Conservation (phyloP, 768 basidiomycete genomes). For the Mycena maculata region DNA sequence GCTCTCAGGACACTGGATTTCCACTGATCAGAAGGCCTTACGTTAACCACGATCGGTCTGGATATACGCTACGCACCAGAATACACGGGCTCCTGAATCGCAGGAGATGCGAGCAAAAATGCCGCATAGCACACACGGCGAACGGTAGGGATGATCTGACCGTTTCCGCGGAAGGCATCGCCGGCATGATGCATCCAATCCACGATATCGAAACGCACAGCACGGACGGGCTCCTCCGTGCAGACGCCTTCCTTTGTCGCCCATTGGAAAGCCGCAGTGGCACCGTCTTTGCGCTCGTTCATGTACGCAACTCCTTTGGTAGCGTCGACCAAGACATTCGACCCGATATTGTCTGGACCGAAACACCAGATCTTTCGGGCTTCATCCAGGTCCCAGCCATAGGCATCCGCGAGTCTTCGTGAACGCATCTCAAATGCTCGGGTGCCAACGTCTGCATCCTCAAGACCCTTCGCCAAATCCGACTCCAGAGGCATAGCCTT, state of each 20-base stretch:
- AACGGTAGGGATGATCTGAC: conserved; percentile 96
- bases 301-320: conserved; percentile 99
- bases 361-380: conserved; percentile 99
- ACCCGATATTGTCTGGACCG: conserved; percentile 96
- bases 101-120: conserved; percentile 89
- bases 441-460: conserved; percentile 81
- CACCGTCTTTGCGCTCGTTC: conserved; percentile 99
- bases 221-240: conserved; percentile 98
- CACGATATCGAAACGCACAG: conserved; percentile 93
- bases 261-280: conserved; percentile 99
- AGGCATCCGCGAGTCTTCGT: conserved; percentile 94
- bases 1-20: conserved; percentile 97
- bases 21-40: conserved; percentile 69
- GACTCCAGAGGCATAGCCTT: conserved; percentile 95
- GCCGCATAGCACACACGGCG: conserved; percentile 97
- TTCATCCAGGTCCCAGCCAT: conserved; percentile 98
- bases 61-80: conserved; percentile 63
- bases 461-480: conserved; percentile 93
- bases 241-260: conserved; percentile 98
- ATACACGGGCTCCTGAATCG: conserved; percentile 96
- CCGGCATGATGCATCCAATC: conserved; percentile 96
- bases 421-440: conserved; percentile 97
- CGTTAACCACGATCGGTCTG: not conserved
- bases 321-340: conserved; percentile 96
- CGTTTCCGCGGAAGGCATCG: conserved; percentile 98